phyloP scores from a whole-genome alignment of 768 basidiomycete species.

The Mycena alexandri region DNA sequence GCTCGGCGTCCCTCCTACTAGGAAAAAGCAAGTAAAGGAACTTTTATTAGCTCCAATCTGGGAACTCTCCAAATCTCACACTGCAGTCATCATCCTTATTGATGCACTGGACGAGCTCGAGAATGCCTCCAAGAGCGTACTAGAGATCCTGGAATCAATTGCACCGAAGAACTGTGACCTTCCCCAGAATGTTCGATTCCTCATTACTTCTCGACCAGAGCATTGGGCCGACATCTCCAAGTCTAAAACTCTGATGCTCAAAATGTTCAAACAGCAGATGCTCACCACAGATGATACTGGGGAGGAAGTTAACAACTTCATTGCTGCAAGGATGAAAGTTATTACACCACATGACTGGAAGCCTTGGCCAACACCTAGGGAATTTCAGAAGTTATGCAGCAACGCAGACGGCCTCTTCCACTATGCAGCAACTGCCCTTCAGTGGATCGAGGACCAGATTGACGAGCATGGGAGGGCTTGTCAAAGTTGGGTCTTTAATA shows the following conservation, averaged over 20 bases:
- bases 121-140: too few relatives aligned
- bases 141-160: constrained; percentile 1
- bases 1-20: not conserved
- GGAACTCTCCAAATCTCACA: too few relatives aligned
- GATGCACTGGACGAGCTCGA: too few relatives aligned
- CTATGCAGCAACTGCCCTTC: constrained; percentile 24
- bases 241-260: constrained; percentile 12
- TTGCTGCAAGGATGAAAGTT: constrained; percentile 2
- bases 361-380: not conserved
- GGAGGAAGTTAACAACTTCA: constrained; percentile 7
- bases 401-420: constrained; percentile 17
- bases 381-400: not conserved
- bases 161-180: constrained; percentile 13
- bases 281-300: constrained; percentile 1
- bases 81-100: too few relatives aligned
- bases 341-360: constrained; percentile 6
- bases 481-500: too few relatives aligned
- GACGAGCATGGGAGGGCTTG: not conserved
- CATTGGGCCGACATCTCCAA: constrained; percentile 15
- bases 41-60: too few relatives aligned
- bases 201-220: too few relatives aligned
- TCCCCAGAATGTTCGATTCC: constrained; percentile 20
- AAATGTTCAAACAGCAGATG: not conserved
- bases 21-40: constrained; percentile 18
- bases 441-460: too few relatives aligned